These are phyloP conservation scores for Zalaria sp. DNA, from an alignment of 2,329 filamentous ascomycete species.

Conservation along the genomic window DNA sequence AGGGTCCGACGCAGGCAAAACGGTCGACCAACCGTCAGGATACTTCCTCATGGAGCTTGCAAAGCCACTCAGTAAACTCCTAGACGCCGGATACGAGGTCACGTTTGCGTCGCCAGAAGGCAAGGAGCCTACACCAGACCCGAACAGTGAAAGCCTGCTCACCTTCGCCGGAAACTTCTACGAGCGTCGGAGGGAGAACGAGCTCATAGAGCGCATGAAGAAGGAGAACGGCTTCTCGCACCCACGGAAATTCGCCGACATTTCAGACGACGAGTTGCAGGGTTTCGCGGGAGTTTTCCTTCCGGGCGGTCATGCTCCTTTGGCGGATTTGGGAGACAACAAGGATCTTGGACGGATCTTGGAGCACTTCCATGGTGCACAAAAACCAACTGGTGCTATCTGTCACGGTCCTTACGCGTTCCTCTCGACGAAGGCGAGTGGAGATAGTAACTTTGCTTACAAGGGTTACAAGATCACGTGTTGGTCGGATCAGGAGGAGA, in stretches of 20 bases:
- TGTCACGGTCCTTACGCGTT: slow-evolving; percentile 34
- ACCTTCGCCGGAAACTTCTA: slow-evolving; percentile 34
- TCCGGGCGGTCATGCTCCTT: slow-evolving; percentile 31
- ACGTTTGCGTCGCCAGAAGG: slow-evolving; percentile 32
- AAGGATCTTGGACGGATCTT: slow-evolving; percentile 28
- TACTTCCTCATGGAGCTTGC: slow-evolving; percentile 27
- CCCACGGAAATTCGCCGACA: slow-evolving; percentile 23
- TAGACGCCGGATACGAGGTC: slow-evolving; percentile 25
- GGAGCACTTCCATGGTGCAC: slow-evolving; percentile 23
- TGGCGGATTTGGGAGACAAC: slow-evolving; percentile 27
- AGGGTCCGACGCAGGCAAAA: slow-evolving; percentile 11
- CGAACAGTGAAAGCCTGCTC: slow-evolving; percentile 25
- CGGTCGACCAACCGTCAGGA: slow-evolving; percentile 17
- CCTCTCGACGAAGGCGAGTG: slow-evolving; percentile 24
- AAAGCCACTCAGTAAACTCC: slow-evolving; percentile 22
- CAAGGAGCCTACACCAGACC: slow-evolving; percentile 26
- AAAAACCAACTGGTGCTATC: slow-evolving; percentile 31
- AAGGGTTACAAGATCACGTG: slow-evolving; percentile 31
- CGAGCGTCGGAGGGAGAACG: slow-evolving; percentile 25
- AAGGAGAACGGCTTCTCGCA: slow-evolving; percentile 27
- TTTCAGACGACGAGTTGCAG: slow-evolving; percentile 26
- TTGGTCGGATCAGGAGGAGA: slow-evolving; percentile 32
- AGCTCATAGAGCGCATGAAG: slow-evolving; percentile 30
- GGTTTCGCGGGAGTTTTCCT: slow-evolving; percentile 28
- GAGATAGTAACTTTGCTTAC: slow-evolving; percentile 25